A percentile compares a stretch with the other conserved stretches of the same genome.
phyloP scores from a whole-genome alignment of 805 yeast species.

The Naumovozyma castellii region DNA sequence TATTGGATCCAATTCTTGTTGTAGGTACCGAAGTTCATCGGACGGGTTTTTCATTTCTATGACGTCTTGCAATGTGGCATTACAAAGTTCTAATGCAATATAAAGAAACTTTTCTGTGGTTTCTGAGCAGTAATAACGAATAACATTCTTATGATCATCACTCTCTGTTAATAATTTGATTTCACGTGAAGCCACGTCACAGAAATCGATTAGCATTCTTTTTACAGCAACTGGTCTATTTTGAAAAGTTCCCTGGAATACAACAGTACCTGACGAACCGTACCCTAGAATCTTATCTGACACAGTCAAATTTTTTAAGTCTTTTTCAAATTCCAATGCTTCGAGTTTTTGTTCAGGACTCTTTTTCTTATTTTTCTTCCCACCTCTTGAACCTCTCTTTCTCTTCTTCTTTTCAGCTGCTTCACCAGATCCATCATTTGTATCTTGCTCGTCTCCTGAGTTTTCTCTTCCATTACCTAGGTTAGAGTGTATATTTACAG shows the following conservation, averaged over 20 bases:
- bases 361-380: constrained; percentile 41
- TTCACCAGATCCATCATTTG: not conserved
- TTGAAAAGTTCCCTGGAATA: constrained; percentile 81
- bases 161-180: constrained; percentile 81
- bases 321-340: constrained; percentile 16
- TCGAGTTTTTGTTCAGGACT: constrained; percentile 3
- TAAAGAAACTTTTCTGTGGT: constrained; percentile 78
- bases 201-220: constrained; percentile 85
- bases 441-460: too few relatives aligned
- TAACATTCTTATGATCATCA: constrained; percentile 93
- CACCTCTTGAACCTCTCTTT: constrained; percentile 82
- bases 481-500: too few relatives aligned
- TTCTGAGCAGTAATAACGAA: constrained; percentile 89
- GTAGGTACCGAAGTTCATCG: constrained; percentile 30
- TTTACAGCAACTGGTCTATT: constrained; percentile 93
- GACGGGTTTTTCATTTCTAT: constrained; percentile 43
- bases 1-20: constrained; percentile 38
- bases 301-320: constrained; percentile 46
- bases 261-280: constrained; percentile 96
- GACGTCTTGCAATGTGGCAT: constrained; percentile 80
- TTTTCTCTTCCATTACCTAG: too few relatives aligned
- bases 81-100: constrained; percentile 87
- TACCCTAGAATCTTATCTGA: constrained; percentile 78
- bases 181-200: constrained; percentile 89
- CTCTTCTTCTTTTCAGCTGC: constrained; percentile 39